Base-by-base conservation (phyloP, 352 stramenopile genomes). In the Phytophthora megakarya region DNA sequence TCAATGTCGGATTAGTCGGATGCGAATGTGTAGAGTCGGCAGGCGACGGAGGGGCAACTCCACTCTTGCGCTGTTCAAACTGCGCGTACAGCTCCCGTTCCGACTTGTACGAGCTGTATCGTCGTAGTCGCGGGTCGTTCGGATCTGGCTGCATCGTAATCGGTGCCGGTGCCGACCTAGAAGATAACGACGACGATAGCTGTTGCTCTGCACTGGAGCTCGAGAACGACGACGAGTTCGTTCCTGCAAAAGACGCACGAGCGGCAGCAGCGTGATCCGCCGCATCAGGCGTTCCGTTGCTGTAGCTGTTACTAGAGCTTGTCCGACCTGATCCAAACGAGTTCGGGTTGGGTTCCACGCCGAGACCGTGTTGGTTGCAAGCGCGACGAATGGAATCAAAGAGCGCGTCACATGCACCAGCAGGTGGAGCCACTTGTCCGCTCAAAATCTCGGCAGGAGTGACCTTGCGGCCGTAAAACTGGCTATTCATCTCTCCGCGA, bases 401-500 rank as follows among this genome's bases (percentile, higher is more conserved):
- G 1, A 93, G 75, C 33, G 77, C 61, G 57, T 93, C 85, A 39
- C 85, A 92, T 1, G 78, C 65, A 26, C 83, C 85, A 1, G 73
- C 6, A 1, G 85, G 87, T 13, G 85, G 75, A 25, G 80, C 67
- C 23, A 95, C 83, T 43, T 92, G 74, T 54, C 88, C 88, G 44
- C 65, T 92, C 8, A 96, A 59, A 54, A 96, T 95, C 64, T 96
- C 81, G 63, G 80, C 76, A 4, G 88, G 86, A n/a, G 73, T 79
- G 38, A 96, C 81, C 9, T 95, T 86, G 12, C 80, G 78, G 13
- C 86, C 88, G 70, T 96, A 96, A 50, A 94, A 96, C 59, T 88
- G 79, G 40, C 42, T 64, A 69, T 96, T 96, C 81, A 96, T 92
- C 58, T 93, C 84, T 18, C 85, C 84, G 15, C 88, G 82, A 25